These are phyloP conservation scores for Porphyrellus cyaneotinctus DNA, from an alignment of 768 basidiomycete genomes.

Conservation along the genomic window DNA sequence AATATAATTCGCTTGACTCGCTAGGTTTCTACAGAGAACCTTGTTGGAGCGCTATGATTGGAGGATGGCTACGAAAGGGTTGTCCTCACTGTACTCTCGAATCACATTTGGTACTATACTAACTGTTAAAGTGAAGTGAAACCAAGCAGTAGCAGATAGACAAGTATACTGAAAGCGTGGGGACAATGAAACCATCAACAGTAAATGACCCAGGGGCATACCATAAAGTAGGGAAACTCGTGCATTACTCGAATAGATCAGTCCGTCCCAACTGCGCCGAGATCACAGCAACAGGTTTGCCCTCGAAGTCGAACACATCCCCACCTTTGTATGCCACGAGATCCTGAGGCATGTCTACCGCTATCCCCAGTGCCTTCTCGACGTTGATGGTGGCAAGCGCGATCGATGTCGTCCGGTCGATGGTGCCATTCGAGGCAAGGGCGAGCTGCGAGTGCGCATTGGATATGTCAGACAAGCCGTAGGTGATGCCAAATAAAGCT, in stretches of 20 bases:
- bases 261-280: slow-evolving; percentile 22
- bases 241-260: slow-evolving; percentile 17
- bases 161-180: too few species aligned
- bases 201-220: neutral
- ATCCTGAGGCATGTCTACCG: slow-evolving; percentile 27
- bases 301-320: slow-evolving; percentile 34
- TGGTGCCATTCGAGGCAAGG: slow-evolving; percentile 36
- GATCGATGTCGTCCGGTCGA: slow-evolving; percentile 33
- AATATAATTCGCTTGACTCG: too few species aligned
- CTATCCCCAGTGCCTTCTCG: slow-evolving; percentile 40
- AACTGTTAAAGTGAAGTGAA: too few species aligned
- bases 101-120: too few species aligned
- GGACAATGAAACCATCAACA: too few species aligned
- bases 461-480: neutral
- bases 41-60: too few species aligned
- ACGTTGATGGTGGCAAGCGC: slow-evolving; percentile 40
- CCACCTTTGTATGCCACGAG: slow-evolving; percentile 39
- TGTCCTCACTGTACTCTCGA: too few species aligned
- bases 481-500: neutral
- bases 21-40: too few species aligned
- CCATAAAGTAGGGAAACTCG: neutral
- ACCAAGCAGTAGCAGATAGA: too few species aligned
- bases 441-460: slow-evolving; percentile 28
- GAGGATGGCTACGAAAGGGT: too few species aligned
- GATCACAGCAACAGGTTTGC: slow-evolving; percentile 39